Conservation (phyloP, 371 early-diverging fungal genomes). For the Circinella umbellata region DNA sequence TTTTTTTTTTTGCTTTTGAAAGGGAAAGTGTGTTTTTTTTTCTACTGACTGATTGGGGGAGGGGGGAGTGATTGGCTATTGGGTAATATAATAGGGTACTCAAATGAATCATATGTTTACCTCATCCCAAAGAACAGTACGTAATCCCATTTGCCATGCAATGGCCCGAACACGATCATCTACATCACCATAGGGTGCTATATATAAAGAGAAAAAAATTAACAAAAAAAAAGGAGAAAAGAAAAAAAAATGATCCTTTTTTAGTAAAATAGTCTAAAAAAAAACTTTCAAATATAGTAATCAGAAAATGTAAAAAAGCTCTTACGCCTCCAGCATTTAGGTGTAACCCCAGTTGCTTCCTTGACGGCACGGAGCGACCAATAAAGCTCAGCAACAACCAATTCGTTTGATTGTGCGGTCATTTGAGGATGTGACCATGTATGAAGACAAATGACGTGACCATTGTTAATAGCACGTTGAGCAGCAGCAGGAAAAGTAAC, state of each 20-base stretch:
- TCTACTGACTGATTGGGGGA: no score
- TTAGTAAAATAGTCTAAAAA: background rate
- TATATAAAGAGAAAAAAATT: background rate
- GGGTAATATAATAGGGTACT: no score
- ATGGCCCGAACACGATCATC: slow-evolving; percentile 62
- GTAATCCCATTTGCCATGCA: slow-evolving; percentile 56
- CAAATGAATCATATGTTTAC: background rate
- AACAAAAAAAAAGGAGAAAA: background rate
- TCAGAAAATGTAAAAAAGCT: no score
- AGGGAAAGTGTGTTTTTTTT: no score
- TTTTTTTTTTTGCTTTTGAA: no score
- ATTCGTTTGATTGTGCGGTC: slow-evolving; percentile 56
- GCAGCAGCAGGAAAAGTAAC: slow-evolving; percentile 49
- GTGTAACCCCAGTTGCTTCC: slow-evolving; percentile 56
- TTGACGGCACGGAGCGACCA: slow-evolving; percentile 58
- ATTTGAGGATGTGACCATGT: slow-evolving; percentile 67
- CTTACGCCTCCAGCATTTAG: slow-evolving; percentile 56
- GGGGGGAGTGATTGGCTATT: no score
- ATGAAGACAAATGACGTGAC: slow-evolving; percentile 55
- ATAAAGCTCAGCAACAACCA: slow-evolving; percentile 63
- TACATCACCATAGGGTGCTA: slow-evolving; percentile 54
- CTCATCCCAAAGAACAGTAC: slow-evolving; percentile 49
- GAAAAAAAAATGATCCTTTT: background rate
- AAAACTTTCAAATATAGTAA: no score
- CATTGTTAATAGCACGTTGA: slow-evolving; percentile 49